phyloP scores from a whole-genome alignment of 345 rosid genomes.

The Linum lewisii region DNA sequence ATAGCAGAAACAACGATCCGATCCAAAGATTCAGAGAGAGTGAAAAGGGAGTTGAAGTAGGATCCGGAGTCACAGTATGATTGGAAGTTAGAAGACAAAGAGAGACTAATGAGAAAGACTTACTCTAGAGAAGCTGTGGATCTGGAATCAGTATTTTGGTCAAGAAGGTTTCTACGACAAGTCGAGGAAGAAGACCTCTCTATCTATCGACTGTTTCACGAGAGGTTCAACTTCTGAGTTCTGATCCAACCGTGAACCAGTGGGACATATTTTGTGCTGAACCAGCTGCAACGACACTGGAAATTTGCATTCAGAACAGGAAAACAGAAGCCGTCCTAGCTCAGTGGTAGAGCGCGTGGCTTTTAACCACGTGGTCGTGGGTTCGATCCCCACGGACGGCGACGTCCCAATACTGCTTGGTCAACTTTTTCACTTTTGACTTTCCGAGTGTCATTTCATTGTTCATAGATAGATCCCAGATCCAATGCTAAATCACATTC shows the following conservation, averaged over 20 bases:
- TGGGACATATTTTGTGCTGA: no score
- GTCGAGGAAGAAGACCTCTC: background rate
- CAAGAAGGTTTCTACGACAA: background rate
- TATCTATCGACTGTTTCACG: no score
- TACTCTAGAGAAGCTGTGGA: background rate
- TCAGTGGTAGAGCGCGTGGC: constrained; percentile 10
- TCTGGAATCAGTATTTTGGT: background rate
- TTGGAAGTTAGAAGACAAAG: background rate
- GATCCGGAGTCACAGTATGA: background rate
- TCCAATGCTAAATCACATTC: no score
- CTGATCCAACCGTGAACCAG: no score
- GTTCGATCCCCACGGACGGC: constrained; percentile 9
- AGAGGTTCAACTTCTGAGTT: no score
- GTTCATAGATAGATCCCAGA: no score
- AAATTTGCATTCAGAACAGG: no score
- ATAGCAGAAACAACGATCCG: background rate
- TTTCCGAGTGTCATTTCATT: no score
- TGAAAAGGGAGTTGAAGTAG: background rate
- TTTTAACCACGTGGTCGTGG: constrained; percentile 9
- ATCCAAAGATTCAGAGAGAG: background rate
- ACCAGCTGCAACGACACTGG: no score
- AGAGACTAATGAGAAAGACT: background rate
- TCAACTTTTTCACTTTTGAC: no score
- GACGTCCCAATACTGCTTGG: no score
- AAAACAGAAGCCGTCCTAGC: constrained; percentile 1